Percentiles rank a stretch among this genome's conserved stretches.
phyloP scores from a whole-genome alignment of 495 filamentous ascomycete genomes.

The Staphylotrichum tortipilum region DNA sequence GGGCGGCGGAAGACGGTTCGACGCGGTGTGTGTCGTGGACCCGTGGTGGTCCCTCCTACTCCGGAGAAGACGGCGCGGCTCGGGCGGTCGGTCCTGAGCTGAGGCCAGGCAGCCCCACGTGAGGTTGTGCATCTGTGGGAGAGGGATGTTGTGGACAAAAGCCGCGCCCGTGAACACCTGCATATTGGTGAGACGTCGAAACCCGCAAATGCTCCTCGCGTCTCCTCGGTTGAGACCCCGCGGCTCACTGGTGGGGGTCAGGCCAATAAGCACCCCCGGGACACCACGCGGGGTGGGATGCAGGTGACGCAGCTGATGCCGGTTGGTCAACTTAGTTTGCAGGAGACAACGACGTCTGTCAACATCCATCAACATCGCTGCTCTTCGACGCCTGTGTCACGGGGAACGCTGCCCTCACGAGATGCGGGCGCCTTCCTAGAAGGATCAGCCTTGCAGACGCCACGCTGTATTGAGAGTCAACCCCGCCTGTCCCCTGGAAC shows the following conservation, averaged over 20 bases:
- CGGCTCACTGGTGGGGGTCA: neutral
- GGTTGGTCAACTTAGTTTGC: too few species aligned
- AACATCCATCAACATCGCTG: neutral
- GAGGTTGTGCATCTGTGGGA: conserved; percentile 2
- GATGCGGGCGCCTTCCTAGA: neutral
- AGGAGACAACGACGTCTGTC: too few species aligned
- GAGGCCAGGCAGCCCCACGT: conserved; percentile 9
- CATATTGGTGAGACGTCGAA: neutral
- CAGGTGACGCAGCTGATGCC: too few species aligned
- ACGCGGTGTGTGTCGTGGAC: too few species aligned
- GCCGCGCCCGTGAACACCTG: too few species aligned
- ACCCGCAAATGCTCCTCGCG: neutral
- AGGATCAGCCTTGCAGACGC: neutral
- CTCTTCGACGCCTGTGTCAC: conserved; percentile 3
- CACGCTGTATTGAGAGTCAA: neutral
- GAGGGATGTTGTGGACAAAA: too few species aligned
- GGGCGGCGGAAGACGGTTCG: neutral
- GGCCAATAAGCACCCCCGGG: conserved; percentile 5
- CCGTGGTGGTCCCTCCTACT: too few species aligned
- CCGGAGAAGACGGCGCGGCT: too few species aligned
- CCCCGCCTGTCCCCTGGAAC: neutral
- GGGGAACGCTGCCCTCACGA: neutral
- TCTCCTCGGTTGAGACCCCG: neutral
- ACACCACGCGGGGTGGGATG: too few species aligned
- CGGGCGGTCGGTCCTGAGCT: too few species aligned